A percentile compares a stretch with the other conserved stretches of the same genome.
Conservation (phyloP, 768 basidiomycete species). For the Kwoniella mangroviensis region DNA sequence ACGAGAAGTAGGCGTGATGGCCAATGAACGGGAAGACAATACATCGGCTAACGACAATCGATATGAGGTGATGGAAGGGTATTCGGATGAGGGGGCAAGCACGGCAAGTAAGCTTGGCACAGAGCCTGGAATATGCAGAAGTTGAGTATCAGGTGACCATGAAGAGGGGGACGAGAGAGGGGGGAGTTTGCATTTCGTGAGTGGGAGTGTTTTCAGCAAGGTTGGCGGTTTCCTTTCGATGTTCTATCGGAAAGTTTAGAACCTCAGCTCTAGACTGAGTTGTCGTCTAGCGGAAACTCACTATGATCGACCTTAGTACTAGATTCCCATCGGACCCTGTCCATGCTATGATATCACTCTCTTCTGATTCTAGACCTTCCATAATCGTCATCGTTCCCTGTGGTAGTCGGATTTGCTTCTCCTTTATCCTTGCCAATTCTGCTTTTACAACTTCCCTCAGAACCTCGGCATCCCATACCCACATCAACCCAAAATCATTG, state of each 20-base stretch:
- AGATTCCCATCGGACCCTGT: slow-evolving; percentile 39
- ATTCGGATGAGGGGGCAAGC: background rate
- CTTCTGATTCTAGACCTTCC: slow-evolving; percentile 35
- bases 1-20: background rate
- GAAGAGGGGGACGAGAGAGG: background rate
- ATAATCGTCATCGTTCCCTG: slow-evolving; percentile 34
- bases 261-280: background rate
- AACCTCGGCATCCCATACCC: slow-evolving; percentile 72
- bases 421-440: slow-evolving; percentile 15
- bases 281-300: slow-evolving; percentile 20
- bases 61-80: slow-evolving; percentile 7
- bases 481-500: slow-evolving; percentile 47
- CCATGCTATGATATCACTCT: slow-evolving; percentile 51
- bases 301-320: slow-evolving; percentile 41
- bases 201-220: slow-evolving; percentile 42
- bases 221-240: slow-evolving; percentile 82
- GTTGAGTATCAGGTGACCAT: slow-evolving; percentile 18
- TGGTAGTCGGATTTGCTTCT: background rate
- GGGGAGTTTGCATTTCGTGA: slow-evolving; percentile 16
- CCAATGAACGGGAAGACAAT: slow-evolving; percentile 13
- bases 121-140: slow-evolving; percentile 19
- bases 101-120: slow-evolving; percentile 15
- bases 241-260: slow-evolving; percentile 64
- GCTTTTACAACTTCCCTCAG: slow-evolving; percentile 58
- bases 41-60: slow-evolving; percentile 18